These are phyloP conservation scores for Pouteria campechiana DNA, from an alignment of 179 eudicot species.

Conservation along the genomic window DNA sequence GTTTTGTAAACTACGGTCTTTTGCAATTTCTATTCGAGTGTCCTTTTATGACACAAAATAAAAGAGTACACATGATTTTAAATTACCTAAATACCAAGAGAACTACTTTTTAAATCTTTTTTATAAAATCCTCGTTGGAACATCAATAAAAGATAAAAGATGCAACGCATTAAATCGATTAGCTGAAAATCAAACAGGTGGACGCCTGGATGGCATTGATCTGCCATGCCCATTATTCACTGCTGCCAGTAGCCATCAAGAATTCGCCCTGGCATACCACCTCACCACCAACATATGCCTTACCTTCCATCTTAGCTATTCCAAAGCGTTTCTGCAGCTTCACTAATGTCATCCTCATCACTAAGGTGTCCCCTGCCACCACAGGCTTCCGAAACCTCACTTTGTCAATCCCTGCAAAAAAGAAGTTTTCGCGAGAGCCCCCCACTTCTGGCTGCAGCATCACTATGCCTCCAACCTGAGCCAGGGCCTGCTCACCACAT, in stretches of 20 bases:
- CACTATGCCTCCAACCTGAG: conserved; percentile 91
- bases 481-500: conserved; percentile 73
- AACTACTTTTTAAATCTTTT: too few species aligned
- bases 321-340: conserved; percentile 95
- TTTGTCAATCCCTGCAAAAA: conserved; percentile 96
- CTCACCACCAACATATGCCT: conserved; percentile 92
- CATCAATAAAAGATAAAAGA: too few species aligned
- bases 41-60: too few species aligned
- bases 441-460: conserved; percentile 97
- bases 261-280: conserved; percentile 95
- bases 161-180: too few species aligned
- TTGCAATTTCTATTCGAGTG: too few species aligned
- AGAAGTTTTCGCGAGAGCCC: conserved; percentile 68
- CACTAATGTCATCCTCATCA: conserved; percentile 81
- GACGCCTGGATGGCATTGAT: too few species aligned
- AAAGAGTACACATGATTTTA: too few species aligned
- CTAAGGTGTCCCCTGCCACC: conserved; percentile 92
- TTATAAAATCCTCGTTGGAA: too few species aligned
- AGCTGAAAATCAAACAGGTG: too few species aligned
- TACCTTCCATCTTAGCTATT: conserved; percentile 95
- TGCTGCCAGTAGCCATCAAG: conserved; percentile 92
- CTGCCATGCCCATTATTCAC: conserved; percentile 21
- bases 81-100: too few species aligned
- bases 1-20: too few species aligned
- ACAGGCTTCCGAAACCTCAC: conserved; percentile 97